Evolutionary conservation across 1,139 yeast species (phyloP).

Genomic region (Candida buenavistaensis): DNA sequence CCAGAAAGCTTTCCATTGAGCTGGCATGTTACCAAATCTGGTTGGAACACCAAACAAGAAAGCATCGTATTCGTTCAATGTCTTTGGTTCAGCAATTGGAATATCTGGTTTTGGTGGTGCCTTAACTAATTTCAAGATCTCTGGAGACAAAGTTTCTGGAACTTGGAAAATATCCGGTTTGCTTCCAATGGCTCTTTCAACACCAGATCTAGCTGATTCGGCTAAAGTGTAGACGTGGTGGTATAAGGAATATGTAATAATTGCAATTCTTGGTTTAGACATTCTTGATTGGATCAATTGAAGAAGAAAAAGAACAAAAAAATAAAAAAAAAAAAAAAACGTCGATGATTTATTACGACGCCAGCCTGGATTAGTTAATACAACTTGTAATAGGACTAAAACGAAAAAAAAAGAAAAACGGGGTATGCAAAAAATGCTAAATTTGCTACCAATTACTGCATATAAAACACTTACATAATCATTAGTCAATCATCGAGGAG

Average conservation of each 20-base stretch:
- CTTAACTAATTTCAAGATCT: constrained; percentile 27
- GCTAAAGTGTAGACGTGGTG: constrained; percentile 38
- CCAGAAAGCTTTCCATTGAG: constrained; percentile 41
- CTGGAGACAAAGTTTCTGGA: constrained; percentile 34
- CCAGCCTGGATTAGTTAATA: too few relatives aligned
- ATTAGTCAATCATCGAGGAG: too few relatives aligned
- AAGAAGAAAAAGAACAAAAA: neutral
- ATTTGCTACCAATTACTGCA: constrained; percentile 1
- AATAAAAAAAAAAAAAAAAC: constrained; percentile 1
- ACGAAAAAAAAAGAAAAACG: neutral
- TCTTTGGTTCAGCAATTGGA: constrained; percentile 33
- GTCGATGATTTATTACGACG: too few relatives aligned
- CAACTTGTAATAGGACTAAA: neutral
- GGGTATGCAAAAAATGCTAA: too few relatives aligned
- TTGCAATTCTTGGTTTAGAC: constrained; percentile 21
- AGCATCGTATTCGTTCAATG: constrained; percentile 34
- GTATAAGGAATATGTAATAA: constrained; percentile 38
- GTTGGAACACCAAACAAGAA: constrained; percentile 41
- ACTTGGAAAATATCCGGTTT: constrained; percentile 36
- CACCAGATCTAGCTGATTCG: constrained; percentile 32
- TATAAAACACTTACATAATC: neutral
- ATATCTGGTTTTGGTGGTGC: constrained; percentile 35
- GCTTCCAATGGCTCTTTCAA: constrained; percentile 36
- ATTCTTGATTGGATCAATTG: neutral
- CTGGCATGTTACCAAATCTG: constrained; percentile 38